Base-by-base conservation (phyloP, 202 grass and related monocot genomes). In the Brachypodium distachyon region DNA sequence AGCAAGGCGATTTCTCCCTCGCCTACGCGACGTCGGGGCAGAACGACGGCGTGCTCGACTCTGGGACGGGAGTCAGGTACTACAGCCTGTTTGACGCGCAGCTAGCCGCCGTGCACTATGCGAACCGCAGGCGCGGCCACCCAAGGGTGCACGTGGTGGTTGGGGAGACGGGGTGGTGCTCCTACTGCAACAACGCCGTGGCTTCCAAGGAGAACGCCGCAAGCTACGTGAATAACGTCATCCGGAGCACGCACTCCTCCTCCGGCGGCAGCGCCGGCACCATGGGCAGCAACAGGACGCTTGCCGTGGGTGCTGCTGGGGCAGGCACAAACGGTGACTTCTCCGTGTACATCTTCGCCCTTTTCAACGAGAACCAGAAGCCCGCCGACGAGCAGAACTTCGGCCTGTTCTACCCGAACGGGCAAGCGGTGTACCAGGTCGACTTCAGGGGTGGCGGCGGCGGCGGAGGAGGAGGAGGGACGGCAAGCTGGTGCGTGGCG, bases 361-460 rank as follows among this genome's bases (percentile, higher is more conserved):
- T 97, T 0, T 97, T 97, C 93, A 83, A 97, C 40, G 93, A 97
- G 73, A 75, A 97, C 55, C 19, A 64, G 22, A 97, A 97, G 49
- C 23, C 50, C 0, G 55, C 67, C 0, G 48, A 81, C 0, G 94
- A 93, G 78, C 21, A 52, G 0, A 70, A 91, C 88, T 97, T 89
- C 11, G 93, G 93, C 9, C 16, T 97, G 13, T 97, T 97, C 87
- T 70, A 88, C 77, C 85, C 93, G 0, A 60, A 72, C 77, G 37
- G 67, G 59, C 19, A 33, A 19, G 90, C 90, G 79, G 90, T 90
- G 27, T 93, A 93, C 58, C 82, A 85, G 12, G 51, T 93, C 13
- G 87, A 90, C 34, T 97, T 96, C 42, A 46, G 34, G 7, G 68
- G 63, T 4, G 75, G 82, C 8, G 9, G 33, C 28, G 37, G 79